Conservation (phyloP, 768 basidiomycete species). For the Suillus spraguei region DNA sequence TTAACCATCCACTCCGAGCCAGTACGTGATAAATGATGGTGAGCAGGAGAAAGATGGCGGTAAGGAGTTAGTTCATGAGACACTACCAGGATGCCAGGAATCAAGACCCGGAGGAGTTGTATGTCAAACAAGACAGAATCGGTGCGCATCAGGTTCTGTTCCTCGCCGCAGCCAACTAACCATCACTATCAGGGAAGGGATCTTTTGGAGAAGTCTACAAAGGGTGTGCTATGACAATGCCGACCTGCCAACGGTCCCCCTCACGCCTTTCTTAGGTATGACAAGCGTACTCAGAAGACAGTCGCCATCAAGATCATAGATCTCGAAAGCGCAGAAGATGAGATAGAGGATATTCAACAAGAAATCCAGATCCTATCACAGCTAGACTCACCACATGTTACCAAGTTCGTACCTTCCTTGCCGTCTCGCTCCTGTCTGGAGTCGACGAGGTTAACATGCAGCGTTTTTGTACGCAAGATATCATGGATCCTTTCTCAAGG, state of each 20-base stretch:
- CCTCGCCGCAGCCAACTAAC: conserved; percentile 23
- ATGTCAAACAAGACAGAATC: conserved; percentile 96
- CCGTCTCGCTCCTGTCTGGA: conserved; percentile 26
- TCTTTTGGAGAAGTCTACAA: conserved; percentile 99
- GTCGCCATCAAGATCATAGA: conserved; percentile 99
- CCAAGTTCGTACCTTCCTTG: conserved; percentile 66
- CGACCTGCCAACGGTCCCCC: conserved; percentile 3
- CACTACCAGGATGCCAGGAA: conserved; percentile 58
- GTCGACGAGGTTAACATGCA: conserved; percentile 34
- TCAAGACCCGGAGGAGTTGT: conserved; percentile 95
- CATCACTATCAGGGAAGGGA: conserved; percentile 74
- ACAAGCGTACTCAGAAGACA: conserved; percentile 93
- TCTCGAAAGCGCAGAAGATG: conserved; percentile 98
- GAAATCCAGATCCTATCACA: conserved; percentile 98
- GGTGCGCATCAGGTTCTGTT: conserved; percentile 50
- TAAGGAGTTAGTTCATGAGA: conserved; percentile 20
- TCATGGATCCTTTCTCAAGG: conserved; percentile 95
- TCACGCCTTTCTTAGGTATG: conserved; percentile 59
- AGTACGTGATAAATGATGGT: conserved; percentile 11
- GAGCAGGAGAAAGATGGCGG: conserved; percentile 9
- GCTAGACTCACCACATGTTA: conserved; percentile 94
- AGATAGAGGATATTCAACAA: conserved; percentile 99
- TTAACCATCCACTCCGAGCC: background rate
- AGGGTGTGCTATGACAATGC: conserved; percentile 56
- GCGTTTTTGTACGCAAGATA: conserved; percentile 56